phyloP scores from a whole-genome alignment of 2,329 filamentous ascomycete genomes.

The Xylariaceae sp. region DNA sequence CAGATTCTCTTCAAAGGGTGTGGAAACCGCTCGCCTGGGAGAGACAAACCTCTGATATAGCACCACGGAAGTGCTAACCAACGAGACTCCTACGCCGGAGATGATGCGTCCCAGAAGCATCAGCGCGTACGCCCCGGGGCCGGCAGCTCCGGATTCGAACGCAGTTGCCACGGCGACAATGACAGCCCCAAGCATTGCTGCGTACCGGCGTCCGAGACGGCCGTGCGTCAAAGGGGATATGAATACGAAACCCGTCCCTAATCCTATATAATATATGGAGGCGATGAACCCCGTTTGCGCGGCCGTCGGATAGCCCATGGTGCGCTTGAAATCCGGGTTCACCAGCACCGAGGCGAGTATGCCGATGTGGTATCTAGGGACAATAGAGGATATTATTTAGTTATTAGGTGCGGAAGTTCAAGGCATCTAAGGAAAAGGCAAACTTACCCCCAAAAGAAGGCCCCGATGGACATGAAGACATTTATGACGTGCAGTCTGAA shows the following conservation, averaged over 20 bases:
- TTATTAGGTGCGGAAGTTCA: background rate
- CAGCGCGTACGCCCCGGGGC: constrained; percentile 40
- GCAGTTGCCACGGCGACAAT: constrained; percentile 47
- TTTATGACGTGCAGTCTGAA: constrained; percentile 45
- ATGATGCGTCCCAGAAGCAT: constrained; percentile 50
- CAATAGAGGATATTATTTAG: background rate
- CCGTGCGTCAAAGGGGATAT: constrained; percentile 51
- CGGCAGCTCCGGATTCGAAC: constrained; percentile 43
- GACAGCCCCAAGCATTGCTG: constrained; percentile 45
- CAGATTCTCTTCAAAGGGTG: background rate
- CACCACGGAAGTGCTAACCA: constrained; percentile 54
- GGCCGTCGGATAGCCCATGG: constrained; percentile 43
- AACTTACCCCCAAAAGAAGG: constrained; percentile 53
- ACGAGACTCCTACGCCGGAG: constrained; percentile 49
- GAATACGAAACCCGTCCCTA: constrained; percentile 52
- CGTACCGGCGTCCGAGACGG: constrained; percentile 47
- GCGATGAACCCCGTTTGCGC: constrained; percentile 50
- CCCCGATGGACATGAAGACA: constrained; percentile 51
- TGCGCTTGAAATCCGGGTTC: constrained; percentile 49
- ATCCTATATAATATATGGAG: constrained; percentile 55
- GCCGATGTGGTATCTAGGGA: constrained; percentile 52
- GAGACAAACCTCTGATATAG: constrained; percentile 50
- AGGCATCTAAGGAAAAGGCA: background rate
- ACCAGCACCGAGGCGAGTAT: constrained; percentile 54
- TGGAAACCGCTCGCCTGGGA: too few species aligned